Percentiles rank a stretch among this genome's conserved stretches.
Conservation (phyloP, 257 asterid species). For the Verbascum thapsus region DNA sequence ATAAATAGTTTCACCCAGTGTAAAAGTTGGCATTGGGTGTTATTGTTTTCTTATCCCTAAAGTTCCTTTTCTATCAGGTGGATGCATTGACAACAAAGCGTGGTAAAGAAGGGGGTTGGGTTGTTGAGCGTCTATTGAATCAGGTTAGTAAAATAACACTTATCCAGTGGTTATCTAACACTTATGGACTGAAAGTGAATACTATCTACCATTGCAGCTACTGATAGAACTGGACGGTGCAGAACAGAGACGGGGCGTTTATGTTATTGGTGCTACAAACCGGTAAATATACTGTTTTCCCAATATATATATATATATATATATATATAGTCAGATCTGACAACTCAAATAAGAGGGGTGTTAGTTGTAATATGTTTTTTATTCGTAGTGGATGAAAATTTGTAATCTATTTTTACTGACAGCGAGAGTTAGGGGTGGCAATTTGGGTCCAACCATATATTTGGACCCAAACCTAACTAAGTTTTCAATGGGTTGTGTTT, state of each 20-base stretch:
- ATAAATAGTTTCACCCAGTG: too few species aligned
- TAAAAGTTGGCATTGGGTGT: conserved; percentile 8
- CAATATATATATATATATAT: too few species aligned
- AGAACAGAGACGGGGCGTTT: conserved; percentile 72
- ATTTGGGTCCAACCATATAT: too few species aligned
- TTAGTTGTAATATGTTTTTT: too few species aligned
- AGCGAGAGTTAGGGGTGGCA: too few species aligned
- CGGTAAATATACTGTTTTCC: too few species aligned
- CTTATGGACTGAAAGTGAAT: conserved; percentile 23
- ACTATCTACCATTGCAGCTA: conserved; percentile 51
- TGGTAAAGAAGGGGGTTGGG: conserved; percentile 80
- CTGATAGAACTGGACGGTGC: conserved; percentile 86
- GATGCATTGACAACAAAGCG: conserved; percentile 82
- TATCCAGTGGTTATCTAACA: background rate
- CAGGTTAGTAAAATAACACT: conserved; percentile 49
- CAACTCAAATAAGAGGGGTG: too few species aligned
- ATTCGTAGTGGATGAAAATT: too few species aligned
- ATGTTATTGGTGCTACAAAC: conserved; percentile 91
- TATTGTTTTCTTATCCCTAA: background rate
- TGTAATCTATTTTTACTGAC: too few species aligned
- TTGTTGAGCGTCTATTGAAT: conserved; percentile 72
- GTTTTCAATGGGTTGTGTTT: too few species aligned
- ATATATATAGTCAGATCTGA: too few species aligned
- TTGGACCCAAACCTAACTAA: too few species aligned
- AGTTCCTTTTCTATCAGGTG: conserved; percentile 46